Base-by-base conservation (phyloP, 305 asterid species). In the Fraxinus latifolia region DNA sequence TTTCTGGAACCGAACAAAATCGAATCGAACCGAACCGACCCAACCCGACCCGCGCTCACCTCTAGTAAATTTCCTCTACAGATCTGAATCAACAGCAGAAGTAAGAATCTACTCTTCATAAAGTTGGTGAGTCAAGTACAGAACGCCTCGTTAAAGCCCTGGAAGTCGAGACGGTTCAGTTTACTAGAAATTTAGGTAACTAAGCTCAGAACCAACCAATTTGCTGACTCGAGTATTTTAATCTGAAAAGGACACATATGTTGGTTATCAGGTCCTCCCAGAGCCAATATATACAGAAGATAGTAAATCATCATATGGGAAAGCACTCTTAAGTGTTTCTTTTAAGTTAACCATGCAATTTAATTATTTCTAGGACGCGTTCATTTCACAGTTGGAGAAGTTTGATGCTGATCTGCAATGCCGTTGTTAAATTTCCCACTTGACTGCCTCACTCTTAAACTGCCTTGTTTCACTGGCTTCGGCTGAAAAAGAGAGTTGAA, bases 401-500 rank as follows among this genome's bases (percentile, higher is more conserved):
- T 23, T 60, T 82, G 86, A 44, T 44, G 67, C 88, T 80, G 87
- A 75, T 86, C 89, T 74, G 83, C 84, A 1, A 32, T 83, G 7
- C 60, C 82, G 7, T 81, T 83, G 80, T 80, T 84, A 78, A 89
- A 84, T 44, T 86, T 89, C 82, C 87, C 90, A 67, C 90, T 86
- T 14, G 82, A 34, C 62, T 79, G 89, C 82, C 86, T 85, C 79
- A 44, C 85, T 86, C 86, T 89, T n/a, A 89, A 84, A 74, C 92
- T 89, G 76, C 90, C 82, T 0, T 85, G 84, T 76, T 82, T 87
- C 80, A 73, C 7, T 1, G 70, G 86, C 86, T 87, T 93, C 1
- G 92, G 92, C 31, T 84, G 92, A 73, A 95, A 93, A 23, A 95
- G 91, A 50, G 95, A 86, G 71, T 80, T 89, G 77, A 95, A 85